These are phyloP conservation scores for Lepiota subincarnata DNA, from an alignment of 768 basidiomycete genomes.

Conservation along the genomic window DNA sequence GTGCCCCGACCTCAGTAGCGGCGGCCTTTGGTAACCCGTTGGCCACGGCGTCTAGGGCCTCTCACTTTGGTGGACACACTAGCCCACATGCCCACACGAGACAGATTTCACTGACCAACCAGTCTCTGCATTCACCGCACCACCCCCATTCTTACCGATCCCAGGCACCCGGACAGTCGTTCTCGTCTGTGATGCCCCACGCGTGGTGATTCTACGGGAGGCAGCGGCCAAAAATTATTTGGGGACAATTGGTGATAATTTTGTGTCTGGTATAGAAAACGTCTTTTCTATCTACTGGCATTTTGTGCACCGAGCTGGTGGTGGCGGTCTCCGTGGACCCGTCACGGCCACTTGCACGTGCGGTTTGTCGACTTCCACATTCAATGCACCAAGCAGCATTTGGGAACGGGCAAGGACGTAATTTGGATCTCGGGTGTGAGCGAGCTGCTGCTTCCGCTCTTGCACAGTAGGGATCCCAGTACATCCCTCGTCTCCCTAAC, in stretches of 20 bases:
- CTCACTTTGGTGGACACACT: background rate
- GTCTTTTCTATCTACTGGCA: too few species aligned
- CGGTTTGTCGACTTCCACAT: too few species aligned
- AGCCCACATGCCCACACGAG: slow-evolving; percentile 3
- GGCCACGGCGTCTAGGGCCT: background rate
- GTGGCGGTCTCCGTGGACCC: too few species aligned
- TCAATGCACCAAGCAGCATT: too few species aligned
- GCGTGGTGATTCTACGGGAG: background rate
- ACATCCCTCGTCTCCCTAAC: too few species aligned
- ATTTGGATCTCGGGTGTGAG: too few species aligned
- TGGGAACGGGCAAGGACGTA: too few species aligned
- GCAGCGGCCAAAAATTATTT: background rate
- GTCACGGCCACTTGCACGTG: too few species aligned
- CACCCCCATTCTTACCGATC: background rate
- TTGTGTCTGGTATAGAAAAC: background rate
- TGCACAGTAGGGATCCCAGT: too few species aligned
- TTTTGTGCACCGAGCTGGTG: too few species aligned
- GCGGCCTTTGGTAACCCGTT: slow-evolving; percentile 1
- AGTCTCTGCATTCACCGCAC: background rate
- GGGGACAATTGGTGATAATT: background rate
- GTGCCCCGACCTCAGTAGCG: background rate
- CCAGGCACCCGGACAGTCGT: slow-evolving; percentile 4
- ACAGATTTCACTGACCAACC: background rate
- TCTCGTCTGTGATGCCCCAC: slow-evolving; percentile 3
- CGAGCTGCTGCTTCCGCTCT: too few species aligned